Evolutionary conservation across 306 rosid genomes (phyloP).

Genomic region (Trichosanthes cucumerina): DNA sequence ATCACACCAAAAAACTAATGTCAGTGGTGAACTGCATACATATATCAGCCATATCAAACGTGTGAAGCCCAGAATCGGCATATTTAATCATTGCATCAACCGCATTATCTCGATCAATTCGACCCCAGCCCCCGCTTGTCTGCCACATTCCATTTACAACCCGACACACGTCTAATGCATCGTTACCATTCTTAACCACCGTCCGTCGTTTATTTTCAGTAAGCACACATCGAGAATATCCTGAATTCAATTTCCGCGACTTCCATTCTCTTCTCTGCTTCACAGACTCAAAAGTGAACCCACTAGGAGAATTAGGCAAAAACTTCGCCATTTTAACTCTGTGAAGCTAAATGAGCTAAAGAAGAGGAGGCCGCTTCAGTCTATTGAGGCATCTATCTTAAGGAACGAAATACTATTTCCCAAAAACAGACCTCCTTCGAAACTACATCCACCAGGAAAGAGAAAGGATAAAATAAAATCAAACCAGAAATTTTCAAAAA

Average conservation of each 20-base stretch:
- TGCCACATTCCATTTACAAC: constrained; percentile 92
- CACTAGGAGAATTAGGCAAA: constrained; percentile 22
- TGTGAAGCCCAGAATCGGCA: constrained; percentile 57
- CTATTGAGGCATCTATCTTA: background rate
- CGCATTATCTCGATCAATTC: constrained; percentile 52
- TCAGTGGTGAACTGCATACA: constrained; percentile 25
- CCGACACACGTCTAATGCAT: constrained; percentile 55
- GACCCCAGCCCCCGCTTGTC: constrained; percentile 80
- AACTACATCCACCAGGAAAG: background rate
- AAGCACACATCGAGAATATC: constrained; percentile 29
- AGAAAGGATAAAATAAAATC: background rate
- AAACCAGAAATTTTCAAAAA: background rate
- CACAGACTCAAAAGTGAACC: constrained; percentile 20
- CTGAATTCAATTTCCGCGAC: constrained; percentile 11
- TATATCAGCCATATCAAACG: constrained; percentile 84
- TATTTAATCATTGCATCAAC: constrained; percentile 70
- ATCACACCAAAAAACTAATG: background rate
- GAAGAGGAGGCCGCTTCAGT: background rate
- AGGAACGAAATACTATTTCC: background rate
- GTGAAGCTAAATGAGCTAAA: background rate
- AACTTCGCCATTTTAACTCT: constrained; percentile 39
- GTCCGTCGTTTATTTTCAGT: constrained; percentile 28
- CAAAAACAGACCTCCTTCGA: background rate
- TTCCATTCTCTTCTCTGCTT: constrained; percentile 19
- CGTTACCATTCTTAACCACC: constrained; percentile 46